A percentile compares a stretch with the other conserved stretches of the same genome.
Conservation (phyloP, 345 rosid genomes). For the Aurinia saxatilis region DNA sequence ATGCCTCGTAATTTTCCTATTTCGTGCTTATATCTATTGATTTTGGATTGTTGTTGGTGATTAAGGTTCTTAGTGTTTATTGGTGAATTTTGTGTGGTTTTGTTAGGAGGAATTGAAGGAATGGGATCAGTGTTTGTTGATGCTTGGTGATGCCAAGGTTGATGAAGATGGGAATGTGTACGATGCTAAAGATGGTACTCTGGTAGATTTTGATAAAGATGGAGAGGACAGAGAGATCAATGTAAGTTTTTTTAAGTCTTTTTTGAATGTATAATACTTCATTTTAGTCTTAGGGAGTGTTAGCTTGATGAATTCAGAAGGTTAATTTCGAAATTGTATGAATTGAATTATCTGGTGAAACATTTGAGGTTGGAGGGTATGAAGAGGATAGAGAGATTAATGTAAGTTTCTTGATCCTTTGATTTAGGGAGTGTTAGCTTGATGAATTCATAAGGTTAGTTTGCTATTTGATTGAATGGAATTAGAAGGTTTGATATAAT, state of each 20-base stretch:
- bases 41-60: not conserved
- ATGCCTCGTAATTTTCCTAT: conserved; percentile 54
- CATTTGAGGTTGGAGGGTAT: not conserved
- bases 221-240: conserved; percentile 92
- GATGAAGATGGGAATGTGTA: conserved; percentile 78
- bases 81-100: not conserved
- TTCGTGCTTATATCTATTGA: not conserved
- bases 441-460: not conserved
- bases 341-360: not conserved
- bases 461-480: not conserved
- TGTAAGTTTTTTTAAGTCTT: conserved; percentile 32
- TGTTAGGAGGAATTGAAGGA: conserved; percentile 89
- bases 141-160: conserved; percentile 86
- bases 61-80: conserved; percentile 21
- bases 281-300: not conserved
- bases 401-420: conserved; percentile 32
- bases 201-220: conserved; percentile 75
- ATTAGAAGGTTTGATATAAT: too few relatives aligned
- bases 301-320: not conserved
- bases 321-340: not conserved
- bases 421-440: not conserved
- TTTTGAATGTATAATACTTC: not conserved
- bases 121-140: conserved; percentile 89
- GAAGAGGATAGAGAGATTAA: conserved; percentile 84
- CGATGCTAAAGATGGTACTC: conserved; percentile 57